phyloP scores from a whole-genome alignment of 306 rosid species.

The Lathyrus aphaca region DNA sequence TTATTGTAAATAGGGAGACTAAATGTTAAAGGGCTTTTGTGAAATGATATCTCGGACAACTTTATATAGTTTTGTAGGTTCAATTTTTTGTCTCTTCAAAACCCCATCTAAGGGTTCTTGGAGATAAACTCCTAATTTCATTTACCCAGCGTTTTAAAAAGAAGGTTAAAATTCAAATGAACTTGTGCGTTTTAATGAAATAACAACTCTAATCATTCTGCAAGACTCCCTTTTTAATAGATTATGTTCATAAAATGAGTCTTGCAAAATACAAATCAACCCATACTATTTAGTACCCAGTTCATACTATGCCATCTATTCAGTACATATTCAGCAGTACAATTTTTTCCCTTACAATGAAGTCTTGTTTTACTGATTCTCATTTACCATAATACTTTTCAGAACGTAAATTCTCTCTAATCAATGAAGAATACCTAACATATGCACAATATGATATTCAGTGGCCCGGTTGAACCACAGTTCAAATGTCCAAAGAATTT shows the following conservation, averaged over 20 bases:
- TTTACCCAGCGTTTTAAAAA: not conserved
- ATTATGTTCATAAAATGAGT: not conserved
- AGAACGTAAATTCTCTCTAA: slow-evolving; percentile 16
- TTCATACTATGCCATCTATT: not conserved
- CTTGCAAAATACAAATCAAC: slow-evolving; percentile 15
- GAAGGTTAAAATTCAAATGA: not conserved
- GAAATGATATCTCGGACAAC: too few species aligned
- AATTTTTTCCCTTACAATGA: not conserved
- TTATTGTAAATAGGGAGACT: too few species aligned
- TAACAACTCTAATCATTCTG: not conserved
- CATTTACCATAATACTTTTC: slow-evolving; percentile 28
- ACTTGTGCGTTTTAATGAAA: not conserved
- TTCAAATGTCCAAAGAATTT: slow-evolving; percentile 46
- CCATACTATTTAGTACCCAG: not conserved
- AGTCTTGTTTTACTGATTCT: slow-evolving; percentile 1
- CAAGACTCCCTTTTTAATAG: not conserved
- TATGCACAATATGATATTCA: slow-evolving; percentile 48
- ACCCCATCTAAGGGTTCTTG: too few species aligned
- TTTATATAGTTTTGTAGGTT: too few species aligned
- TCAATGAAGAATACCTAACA: slow-evolving; percentile 44
- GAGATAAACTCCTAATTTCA: too few species aligned
- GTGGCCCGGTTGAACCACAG: slow-evolving; percentile 37
- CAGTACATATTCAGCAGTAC: slow-evolving; percentile 9
- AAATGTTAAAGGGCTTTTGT: too few species aligned
- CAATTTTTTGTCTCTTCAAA: too few species aligned